phyloP scores from a whole-genome alignment of 805 yeast genomes.

The Pichia manshurica region DNA sequence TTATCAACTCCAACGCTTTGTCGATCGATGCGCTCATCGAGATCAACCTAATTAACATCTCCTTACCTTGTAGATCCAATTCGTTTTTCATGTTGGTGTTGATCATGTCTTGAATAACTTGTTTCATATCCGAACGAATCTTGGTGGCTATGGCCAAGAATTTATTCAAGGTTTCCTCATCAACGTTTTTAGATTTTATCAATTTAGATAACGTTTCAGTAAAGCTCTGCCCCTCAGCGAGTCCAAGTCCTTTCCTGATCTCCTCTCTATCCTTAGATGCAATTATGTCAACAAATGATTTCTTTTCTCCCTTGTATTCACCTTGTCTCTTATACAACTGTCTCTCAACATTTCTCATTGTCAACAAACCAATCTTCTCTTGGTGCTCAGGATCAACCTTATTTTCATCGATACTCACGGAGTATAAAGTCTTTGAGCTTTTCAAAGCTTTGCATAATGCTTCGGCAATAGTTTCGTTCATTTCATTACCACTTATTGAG shows the following conservation, averaged over 20 bases:
- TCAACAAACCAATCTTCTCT: slow-evolving; percentile 69
- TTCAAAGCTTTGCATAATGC: slow-evolving; percentile 67
- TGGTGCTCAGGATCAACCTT: slow-evolving; percentile 55
- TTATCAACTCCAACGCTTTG: slow-evolving; percentile 40
- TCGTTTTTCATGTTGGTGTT: slow-evolving; percentile 49
- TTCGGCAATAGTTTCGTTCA: slow-evolving; percentile 56
- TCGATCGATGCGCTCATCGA: slow-evolving; percentile 65
- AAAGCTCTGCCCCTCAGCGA: slow-evolving; percentile 15
- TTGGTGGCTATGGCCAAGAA: slow-evolving; percentile 37
- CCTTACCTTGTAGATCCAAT: slow-evolving; percentile 66
- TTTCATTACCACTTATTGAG: slow-evolving; percentile 58
- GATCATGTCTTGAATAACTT: slow-evolving; percentile 51
- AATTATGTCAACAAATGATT: slow-evolving; percentile 9
- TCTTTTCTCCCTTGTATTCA: slow-evolving; percentile 6
- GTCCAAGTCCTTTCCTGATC: slow-evolving; percentile 9
- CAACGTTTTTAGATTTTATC: slow-evolving; percentile 16
- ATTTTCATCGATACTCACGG: slow-evolving; percentile 62
- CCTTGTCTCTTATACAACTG: slow-evolving; percentile 29
- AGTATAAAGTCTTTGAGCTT: slow-evolving; percentile 56
- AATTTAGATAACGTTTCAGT: slow-evolving; percentile 21
- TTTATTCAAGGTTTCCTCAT: slow-evolving; percentile 16
- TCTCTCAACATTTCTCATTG: slow-evolving; percentile 76
- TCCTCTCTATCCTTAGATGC: slow-evolving; percentile 15
- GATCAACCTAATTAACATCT: slow-evolving; percentile 60
- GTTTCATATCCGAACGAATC: slow-evolving; percentile 39